Evolutionary conservation across 805 yeast genomes (phyloP).

Genomic region (Torulaspora franciscae): DNA sequence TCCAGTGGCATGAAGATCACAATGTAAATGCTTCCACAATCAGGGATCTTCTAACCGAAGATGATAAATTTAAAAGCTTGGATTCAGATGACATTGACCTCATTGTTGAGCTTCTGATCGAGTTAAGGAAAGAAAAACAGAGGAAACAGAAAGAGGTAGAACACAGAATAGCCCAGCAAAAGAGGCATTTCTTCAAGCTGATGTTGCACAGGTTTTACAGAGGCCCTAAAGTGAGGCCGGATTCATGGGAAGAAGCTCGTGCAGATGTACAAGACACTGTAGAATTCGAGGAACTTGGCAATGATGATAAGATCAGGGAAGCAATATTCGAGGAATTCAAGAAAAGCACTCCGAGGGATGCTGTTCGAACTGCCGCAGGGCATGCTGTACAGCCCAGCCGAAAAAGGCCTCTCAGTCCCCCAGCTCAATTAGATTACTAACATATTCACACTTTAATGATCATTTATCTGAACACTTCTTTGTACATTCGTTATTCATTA

Average conservation of each 20-base stretch:
- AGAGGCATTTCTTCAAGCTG: slow-evolving; percentile 25
- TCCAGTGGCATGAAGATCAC: slow-evolving; percentile 23
- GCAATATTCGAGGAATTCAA: slow-evolving; percentile 37
- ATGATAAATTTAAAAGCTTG: slow-evolving; percentile 24
- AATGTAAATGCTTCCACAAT: slow-evolving; percentile 17
- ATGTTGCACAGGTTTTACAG: slow-evolving; percentile 23
- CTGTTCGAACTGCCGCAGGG: slow-evolving; percentile 14
- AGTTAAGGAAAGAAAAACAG: slow-evolving; percentile 24
- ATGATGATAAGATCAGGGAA: slow-evolving; percentile 28
- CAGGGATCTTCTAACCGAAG: slow-evolving; percentile 15
- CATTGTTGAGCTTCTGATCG: slow-evolving; percentile 29
- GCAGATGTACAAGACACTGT: slow-evolving; percentile 27
- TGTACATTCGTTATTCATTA: slow-evolving; percentile 40
- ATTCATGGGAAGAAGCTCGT: slow-evolving; percentile 38
- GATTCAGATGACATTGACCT: slow-evolving; percentile 31
- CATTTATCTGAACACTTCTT: neutral
- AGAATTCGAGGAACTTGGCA: slow-evolving; percentile 37
- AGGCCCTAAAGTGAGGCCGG: slow-evolving; percentile 23
- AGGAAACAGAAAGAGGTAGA: slow-evolving; percentile 21
- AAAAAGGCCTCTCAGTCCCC: slow-evolving; percentile 28
- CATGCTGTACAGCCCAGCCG: slow-evolving; percentile 18
- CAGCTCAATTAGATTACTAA: slow-evolving; percentile 36
- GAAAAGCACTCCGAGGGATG: slow-evolving; percentile 17
- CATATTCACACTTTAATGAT: neutral
- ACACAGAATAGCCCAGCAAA: slow-evolving; percentile 19